Base-by-base conservation (phyloP, 2,329 filamentous ascomycete species). In the Penicillium vulpinum region DNA sequence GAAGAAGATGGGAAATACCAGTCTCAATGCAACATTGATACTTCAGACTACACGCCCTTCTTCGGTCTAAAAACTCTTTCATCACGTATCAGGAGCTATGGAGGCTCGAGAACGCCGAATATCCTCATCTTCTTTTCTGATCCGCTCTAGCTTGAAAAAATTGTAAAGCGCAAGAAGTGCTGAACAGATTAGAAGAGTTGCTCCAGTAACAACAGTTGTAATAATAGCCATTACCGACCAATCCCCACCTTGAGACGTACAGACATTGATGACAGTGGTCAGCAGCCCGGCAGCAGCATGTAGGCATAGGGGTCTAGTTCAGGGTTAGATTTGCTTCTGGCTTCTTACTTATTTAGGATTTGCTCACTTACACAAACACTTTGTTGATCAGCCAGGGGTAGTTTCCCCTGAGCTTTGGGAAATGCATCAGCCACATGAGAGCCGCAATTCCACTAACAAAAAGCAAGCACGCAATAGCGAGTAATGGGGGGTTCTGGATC, bases 371-470 rank as follows among this genome's bases (percentile, higher is more conserved):
- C n/a, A n/a, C n/a, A n/a, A n/a, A n/a, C n/a, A n/a, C n/a, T n/a
- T n/a, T n/a, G n/a, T n/a, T n/a, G n/a, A n/a, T n/a, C n/a, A n/a
- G n/a, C n/a, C n/a, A n/a, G n/a, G n/a, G n/a, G n/a, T n/a, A n/a
- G n/a, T n/a, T n/a, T n/a, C n/a, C n/a, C n/a, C n/a, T n/a, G n/a
- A n/a, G n/a, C n/a, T n/a, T n/a, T n/a, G n/a, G n/a, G n/a, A n/a
- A n/a, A n/a, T n/a, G n/a, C n/a, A n/a, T 48, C 26, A 54, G 35
- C 51, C 51, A 54, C 1, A 24, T 7, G 6, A 84, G 5, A 75
- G 71, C 54, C n/a, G n/a, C n/a, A n/a, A n/a, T n/a, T n/a, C n/a
- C n/a, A n/a, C n/a, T n/a, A n/a, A n/a, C n/a, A n/a, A n/a, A n/a
- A n/a, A n/a, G n/a, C n/a, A n/a, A n/a, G n/a, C n/a, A n/a, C n/a